These are phyloP conservation scores for Piedraia hortae DNA, from an alignment of 2,329 filamentous ascomycete species.

Conservation along the genomic window DNA sequence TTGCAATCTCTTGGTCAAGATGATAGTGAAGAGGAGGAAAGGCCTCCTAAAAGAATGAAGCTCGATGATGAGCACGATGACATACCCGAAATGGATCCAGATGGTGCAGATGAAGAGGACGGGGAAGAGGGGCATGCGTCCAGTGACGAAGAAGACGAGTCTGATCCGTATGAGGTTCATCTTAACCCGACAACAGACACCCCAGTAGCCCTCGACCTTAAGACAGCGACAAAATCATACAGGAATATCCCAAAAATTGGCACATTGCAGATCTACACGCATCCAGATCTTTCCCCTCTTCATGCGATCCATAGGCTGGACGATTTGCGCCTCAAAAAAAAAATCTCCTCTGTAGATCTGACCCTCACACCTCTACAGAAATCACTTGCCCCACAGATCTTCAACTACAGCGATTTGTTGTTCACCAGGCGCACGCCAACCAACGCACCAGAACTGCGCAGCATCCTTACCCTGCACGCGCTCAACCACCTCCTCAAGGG, in stretches of 20 bases:
- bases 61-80: constrained; percentile 25
- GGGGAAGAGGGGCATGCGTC: constrained; percentile 11
- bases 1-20: constrained; percentile 25
- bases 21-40: constrained; percentile 15
- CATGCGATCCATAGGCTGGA: neutral
- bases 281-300: too few relatives aligned
- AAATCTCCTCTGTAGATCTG: neutral
- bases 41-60: too few relatives aligned
- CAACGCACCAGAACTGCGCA: constrained; percentile 42
- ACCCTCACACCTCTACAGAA: constrained; percentile 27
- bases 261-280: too few relatives aligned
- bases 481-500: constrained; percentile 89
- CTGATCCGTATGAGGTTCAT: constrained; percentile 57
- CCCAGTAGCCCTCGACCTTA: too few relatives aligned
- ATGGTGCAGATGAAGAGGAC: constrained; percentile 9
- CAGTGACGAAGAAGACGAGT: constrained; percentile 8
- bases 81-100: constrained; percentile 10
- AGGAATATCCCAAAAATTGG: too few relatives aligned
- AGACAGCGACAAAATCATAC: too few relatives aligned
- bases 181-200: constrained; percentile 19
- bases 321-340: neutral
- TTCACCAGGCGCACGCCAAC: constrained; percentile 42
- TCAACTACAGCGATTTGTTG: constrained; percentile 58
- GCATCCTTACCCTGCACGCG: constrained; percentile 52
- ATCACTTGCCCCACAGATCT: constrained; percentile 41